Evolutionary conservation across 108 stramenopile species (phyloP), one percentile per base, ranked within the genome.

Genomic region (Conticribra guillardii): DNA sequence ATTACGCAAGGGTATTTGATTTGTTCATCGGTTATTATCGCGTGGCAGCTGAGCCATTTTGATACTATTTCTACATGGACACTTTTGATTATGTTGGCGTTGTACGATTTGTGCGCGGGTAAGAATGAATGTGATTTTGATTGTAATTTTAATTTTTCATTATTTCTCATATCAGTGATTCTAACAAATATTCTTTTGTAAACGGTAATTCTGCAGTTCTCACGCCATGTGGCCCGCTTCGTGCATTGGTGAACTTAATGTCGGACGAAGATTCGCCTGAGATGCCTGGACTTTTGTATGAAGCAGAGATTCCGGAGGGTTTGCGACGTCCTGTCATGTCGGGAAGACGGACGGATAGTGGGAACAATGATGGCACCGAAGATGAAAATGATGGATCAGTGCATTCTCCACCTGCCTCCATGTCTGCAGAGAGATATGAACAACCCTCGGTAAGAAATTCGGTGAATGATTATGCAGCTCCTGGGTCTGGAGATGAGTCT

Each of bases 241-340:
- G n/a, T n/a, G 86, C 87, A 0, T 82, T 99, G 28, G 96, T 99
- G 5, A 81, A 89, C 56, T 77, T 96, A 41, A 95, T 97, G 94
- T 91, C 91, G 26, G 69, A 91, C 46, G 91, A 95, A 65, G 88
- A 93, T 67, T 87, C 94, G 34, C 96, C 96, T 17, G 90, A 91
- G 32, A 97, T 99, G 90, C 97, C 98, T 18, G 98, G 98, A 9
- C 75, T 99, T 21, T 82, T 99, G 19, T 99, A 98, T 73, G 98
- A 99, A 72, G 97, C 96, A 4, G 78, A 89, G 46, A 78, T 97
- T 7, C 90, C 96, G 4, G 85, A 90, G 28, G 93, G 90, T 46
- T 84, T 86, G 61, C 82, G 81, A 37, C 82, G 88, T 33, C 91
- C 91, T 31, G 67, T 76, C 0, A 72, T 71, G 69, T 26, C 45